Evolutionary conservation across 2,329 filamentous ascomycete genomes (phyloP).

Genomic region (Canariomyces notabilis): DNA sequence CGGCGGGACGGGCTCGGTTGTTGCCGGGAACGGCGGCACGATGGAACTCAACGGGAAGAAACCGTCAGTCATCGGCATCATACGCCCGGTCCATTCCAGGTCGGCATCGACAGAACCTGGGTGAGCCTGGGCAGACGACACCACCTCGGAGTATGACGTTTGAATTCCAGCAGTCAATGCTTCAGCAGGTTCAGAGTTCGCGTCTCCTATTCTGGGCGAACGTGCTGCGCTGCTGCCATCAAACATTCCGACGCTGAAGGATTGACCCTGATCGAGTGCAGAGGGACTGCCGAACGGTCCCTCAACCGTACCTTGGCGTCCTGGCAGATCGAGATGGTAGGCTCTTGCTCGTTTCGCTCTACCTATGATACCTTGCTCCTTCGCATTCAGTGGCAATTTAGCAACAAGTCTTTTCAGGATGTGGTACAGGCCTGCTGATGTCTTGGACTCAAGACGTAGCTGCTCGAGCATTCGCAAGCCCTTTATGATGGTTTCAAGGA

Average conservation of each 20-base stretch:
- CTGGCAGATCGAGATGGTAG: background rate
- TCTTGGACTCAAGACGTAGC: conserved; percentile 19
- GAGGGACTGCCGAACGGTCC: background rate
- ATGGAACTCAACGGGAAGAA: conserved; percentile 1
- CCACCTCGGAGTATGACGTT: too few relatives aligned
- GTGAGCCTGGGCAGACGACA: background rate
- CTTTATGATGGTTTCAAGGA: conserved; percentile 23
- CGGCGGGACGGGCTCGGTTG: background rate
- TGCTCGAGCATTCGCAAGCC: conserved; percentile 23
- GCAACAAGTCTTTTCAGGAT: conserved; percentile 22
- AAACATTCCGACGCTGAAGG: conserved; percentile 7
- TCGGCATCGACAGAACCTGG: background rate
- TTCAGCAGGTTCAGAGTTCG: background rate
- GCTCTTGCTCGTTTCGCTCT: conserved; percentile 19
- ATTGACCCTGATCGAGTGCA: background rate
- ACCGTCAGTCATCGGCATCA: background rate
- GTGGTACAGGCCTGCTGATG: conserved; percentile 20
- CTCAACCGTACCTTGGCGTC: background rate
- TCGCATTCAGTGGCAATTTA: conserved; percentile 20
- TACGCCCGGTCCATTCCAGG: background rate
- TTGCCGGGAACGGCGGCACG: background rate
- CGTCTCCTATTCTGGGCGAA: conserved; percentile 4
- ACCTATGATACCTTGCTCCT: conserved; percentile 18
- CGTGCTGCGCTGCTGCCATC: conserved; percentile 9
- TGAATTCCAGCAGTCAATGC: too few relatives aligned